Conservation (phyloP, 2,329 filamentous ascomycete species). For the Periconia macrospinosa region DNA sequence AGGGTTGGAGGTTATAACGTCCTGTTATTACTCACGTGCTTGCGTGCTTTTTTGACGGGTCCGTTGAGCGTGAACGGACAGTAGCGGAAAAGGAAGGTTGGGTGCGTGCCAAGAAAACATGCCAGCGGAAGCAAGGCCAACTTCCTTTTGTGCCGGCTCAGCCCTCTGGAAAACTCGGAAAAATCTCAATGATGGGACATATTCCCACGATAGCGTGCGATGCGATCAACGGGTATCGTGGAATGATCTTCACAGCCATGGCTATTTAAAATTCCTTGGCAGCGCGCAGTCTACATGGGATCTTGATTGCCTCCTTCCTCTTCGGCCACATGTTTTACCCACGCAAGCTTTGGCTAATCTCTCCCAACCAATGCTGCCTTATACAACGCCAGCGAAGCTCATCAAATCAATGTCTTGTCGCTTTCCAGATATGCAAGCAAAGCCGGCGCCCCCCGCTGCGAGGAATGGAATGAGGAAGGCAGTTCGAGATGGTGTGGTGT, state of each 20-base stretch:
- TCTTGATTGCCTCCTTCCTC: slow-evolving; percentile 37
- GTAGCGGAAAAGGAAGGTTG: slow-evolving; percentile 3
- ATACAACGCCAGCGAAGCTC: slow-evolving; percentile 17
- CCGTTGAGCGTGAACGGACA: background rate
- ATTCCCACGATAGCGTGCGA: background rate
- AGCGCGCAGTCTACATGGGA: slow-evolving; percentile 1
- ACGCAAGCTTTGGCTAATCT: slow-evolving; percentile 36
- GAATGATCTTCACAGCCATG: slow-evolving; percentile 12
- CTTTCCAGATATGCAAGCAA: slow-evolving; percentile 24
- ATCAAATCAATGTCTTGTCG: slow-evolving; percentile 26
- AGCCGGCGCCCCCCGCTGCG: background rate
- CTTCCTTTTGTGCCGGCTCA: background rate
- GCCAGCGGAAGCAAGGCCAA: background rate
- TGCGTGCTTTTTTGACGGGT: background rate
- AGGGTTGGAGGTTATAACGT: too few relatives aligned
- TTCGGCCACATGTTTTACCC: slow-evolving; percentile 15
- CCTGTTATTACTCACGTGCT: background rate
- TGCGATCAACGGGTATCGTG: slow-evolving; percentile 6
- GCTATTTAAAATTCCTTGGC: background rate
- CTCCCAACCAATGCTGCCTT: slow-evolving; percentile 30
- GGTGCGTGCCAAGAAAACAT: background rate
- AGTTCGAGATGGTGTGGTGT: slow-evolving; percentile 1
- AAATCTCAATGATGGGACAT: background rate
- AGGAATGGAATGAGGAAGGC: slow-evolving; percentile 26
- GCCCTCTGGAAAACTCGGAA: background rate